Evolutionary conservation across 495 filamentous ascomycete genomes (phyloP).

Genomic region (Halenospora varia): DNA sequence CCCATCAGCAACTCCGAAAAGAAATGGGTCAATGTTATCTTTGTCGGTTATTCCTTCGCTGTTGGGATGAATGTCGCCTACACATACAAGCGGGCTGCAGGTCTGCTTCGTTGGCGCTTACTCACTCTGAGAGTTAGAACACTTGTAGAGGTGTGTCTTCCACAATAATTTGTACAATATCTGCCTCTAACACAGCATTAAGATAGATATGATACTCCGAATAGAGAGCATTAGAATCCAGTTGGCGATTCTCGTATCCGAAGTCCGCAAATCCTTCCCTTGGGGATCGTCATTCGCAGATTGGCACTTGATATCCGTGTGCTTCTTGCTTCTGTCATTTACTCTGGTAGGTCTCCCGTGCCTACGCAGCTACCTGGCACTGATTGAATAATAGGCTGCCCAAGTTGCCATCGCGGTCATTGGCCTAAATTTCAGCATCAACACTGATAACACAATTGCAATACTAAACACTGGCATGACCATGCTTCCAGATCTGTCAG

Average conservation of each 20-base stretch:
- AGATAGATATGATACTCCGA: slow-evolving; percentile 6
- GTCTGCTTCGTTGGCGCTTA: slow-evolving; percentile 2
- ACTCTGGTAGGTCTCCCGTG: too few species aligned
- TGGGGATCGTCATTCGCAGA: not conserved
- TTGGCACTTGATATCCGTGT: not conserved
- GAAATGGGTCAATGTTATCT: too few species aligned
- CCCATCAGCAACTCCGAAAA: too few species aligned
- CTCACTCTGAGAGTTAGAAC: slow-evolving; percentile 2
- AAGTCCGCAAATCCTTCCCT: not conserved
- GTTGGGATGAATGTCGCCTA: too few species aligned
- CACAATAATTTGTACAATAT: not conserved
- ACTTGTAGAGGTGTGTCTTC: not conserved
- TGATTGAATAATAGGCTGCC: too few species aligned
- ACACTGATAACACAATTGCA: too few species aligned
- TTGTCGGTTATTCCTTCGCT: too few species aligned
- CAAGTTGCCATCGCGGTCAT: too few species aligned
- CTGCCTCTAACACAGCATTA: not conserved
- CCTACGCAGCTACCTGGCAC: too few species aligned
- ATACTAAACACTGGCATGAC: not conserved
- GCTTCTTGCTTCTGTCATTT: too few species aligned
- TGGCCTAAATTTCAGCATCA: too few species aligned
- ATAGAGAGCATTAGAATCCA: not conserved
- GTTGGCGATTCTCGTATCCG: not conserved
- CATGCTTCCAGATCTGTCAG: not conserved
- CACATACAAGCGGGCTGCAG: too few species aligned